Evolutionary conservation across 306 rosid species (phyloP), one percentile per base, ranked within the genome.

Genomic region (Lotus japonicus): DNA sequence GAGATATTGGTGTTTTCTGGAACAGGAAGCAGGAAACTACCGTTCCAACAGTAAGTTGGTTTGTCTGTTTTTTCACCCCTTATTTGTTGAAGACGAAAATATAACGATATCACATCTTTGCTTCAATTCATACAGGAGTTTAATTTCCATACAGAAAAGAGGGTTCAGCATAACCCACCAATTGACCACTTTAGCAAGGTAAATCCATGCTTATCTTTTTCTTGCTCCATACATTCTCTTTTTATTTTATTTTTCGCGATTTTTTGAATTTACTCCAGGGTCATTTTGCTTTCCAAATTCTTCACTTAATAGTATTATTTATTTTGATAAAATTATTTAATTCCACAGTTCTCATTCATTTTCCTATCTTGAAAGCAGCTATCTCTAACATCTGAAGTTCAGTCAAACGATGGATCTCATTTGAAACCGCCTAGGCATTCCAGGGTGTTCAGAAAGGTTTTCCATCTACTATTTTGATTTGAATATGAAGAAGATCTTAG

Each of bases 131-230:
- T 66, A 11, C 79, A 95, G 99, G 97, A 82, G 78, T 90, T 90
- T 50, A 95, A 84, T 80, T 90, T 90, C 77, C 92, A 75, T 35
- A 56, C 87, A 4, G 90, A 81, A 64, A 88, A 77, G 87, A 87
- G 87, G 81, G 64, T 68, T 70, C 92, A 79, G 58, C 88, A 64
- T 41, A 84, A 77, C 70, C 96, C 82, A 8, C 99, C 96, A 57
- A 70, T 66, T 10, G 97, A 95, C n/a, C 92, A 88, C 73, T 95
- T 95, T 66, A 90, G 84, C 82, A 95, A 88, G 96, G 97, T 94
- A 68, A 71, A 19, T 64, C 55, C 56, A 41, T 33, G 58, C 61
- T 11, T 10, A 6, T 54, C 10, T 56, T n/a, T 49, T 13, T 67
- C 52, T 55, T 52, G 7, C 28, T n/a, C 19, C 45, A 4, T 66